These are phyloP conservation scores for Arbutus unedo DNA, from an alignment of 148 eudicot species.

Conservation along the genomic window DNA sequence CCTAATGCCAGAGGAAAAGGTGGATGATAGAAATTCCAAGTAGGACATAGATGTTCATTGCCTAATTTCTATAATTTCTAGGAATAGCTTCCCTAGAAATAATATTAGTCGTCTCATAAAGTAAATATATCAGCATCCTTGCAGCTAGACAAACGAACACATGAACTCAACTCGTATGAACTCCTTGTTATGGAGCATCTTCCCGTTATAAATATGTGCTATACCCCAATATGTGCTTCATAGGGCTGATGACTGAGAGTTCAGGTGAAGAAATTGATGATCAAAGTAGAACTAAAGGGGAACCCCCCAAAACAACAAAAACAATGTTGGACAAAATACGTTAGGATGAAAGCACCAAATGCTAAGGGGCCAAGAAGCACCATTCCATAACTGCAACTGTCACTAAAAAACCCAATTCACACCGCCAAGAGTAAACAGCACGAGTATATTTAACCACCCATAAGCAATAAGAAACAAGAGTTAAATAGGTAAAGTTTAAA, in stretches of 20 bases:
- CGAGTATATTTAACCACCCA: background rate
- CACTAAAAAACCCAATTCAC: background rate
- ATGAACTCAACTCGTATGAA: too few species aligned
- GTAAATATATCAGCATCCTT: background rate
- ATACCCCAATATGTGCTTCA: background rate
- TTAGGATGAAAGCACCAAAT: background rate
- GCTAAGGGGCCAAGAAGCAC: background rate
- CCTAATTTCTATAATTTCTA: background rate
- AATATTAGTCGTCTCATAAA: background rate
- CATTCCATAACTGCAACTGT: background rate
- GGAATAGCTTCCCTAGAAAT: background rate
- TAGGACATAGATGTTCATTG: background rate
- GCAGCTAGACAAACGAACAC: too few species aligned
- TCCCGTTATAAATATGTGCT: background rate
- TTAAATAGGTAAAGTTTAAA: constrained; percentile 7
- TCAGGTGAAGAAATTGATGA: background rate
- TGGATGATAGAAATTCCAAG: background rate
- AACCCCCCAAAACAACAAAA: background rate
- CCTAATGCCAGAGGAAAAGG: background rate
- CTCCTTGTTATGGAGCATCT: too few species aligned
- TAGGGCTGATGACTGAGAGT: background rate
- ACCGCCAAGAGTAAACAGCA: background rate
- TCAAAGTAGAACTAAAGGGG: background rate
- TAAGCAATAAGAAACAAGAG: background rate
- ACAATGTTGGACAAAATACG: background rate